Percentiles rank a stretch among this genome's conserved stretches.
Conservation (phyloP, 805 yeast genomes). For the Cyberlindnera mycetangii region DNA sequence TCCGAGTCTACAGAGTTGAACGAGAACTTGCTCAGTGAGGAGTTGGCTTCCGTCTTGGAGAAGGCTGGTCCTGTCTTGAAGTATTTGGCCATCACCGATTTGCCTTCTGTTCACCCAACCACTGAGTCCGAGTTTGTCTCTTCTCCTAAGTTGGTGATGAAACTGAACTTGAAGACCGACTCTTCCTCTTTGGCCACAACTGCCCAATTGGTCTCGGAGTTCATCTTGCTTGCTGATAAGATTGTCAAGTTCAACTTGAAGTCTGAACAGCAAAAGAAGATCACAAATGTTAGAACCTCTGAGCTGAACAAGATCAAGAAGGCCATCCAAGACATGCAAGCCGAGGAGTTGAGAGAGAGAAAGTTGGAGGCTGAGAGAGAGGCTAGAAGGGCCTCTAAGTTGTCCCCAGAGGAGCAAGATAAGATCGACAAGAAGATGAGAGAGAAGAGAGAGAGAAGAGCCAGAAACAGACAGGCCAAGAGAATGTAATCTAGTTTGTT, state of each 20-base stretch:
- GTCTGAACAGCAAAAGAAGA: constrained; percentile 73
- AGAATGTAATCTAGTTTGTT: constrained; percentile 17
- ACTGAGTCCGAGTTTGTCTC: constrained; percentile 53
- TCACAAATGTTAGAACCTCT: constrained; percentile 70
- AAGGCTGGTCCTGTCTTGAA: constrained; percentile 49
- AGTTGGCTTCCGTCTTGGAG: constrained; percentile 42
- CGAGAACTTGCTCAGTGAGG: constrained; percentile 53
- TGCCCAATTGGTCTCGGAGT: constrained; percentile 48
- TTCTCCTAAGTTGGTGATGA: constrained; percentile 47
- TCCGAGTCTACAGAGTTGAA: constrained; percentile 82
- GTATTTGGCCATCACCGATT: constrained; percentile 80
- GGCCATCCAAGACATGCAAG: constrained; percentile 58
- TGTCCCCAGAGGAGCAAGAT: constrained; percentile 76
- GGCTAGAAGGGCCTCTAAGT: constrained; percentile 54
- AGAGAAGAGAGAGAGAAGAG: constrained; percentile 82
- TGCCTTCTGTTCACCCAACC: constrained; percentile 69
- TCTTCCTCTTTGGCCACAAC: constrained; percentile 48
- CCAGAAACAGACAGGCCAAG: constrained; percentile 41
- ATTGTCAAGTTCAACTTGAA: constrained; percentile 57
- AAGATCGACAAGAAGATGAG: constrained; percentile 73
- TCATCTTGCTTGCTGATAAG: constrained; percentile 52
- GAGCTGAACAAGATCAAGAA: constrained; percentile 72
- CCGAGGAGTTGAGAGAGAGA: constrained; percentile 67
- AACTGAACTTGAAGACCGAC: constrained; percentile 49
- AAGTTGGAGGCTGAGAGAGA: constrained; percentile 67